Evolutionary conservation across 148 eudicot species (phyloP).

Genomic region (Euryodendron excelsum): DNA sequence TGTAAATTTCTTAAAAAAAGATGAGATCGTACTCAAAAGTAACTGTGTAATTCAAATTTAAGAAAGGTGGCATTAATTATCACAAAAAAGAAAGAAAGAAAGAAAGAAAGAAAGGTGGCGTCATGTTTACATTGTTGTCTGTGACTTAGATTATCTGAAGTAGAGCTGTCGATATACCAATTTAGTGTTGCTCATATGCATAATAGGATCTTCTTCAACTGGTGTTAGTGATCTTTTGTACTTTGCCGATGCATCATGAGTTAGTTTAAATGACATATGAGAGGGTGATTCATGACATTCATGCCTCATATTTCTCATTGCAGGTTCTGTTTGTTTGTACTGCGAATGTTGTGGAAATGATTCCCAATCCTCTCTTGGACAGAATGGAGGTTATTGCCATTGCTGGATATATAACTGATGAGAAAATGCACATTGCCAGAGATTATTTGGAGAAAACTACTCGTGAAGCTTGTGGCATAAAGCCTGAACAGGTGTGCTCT

Average conservation of each 20-base stretch:
- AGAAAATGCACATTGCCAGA: constrained; percentile 94
- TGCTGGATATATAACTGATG: constrained; percentile 93
- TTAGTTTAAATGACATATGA: not conserved
- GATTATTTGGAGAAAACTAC: constrained; percentile 90
- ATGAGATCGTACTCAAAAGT: not conserved
- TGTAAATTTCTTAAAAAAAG: not conserved
- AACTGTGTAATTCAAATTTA: not conserved
- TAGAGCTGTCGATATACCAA: not conserved
- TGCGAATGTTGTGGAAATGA: constrained; percentile 82
- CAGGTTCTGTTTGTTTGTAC: constrained; percentile 97
- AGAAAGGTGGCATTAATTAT: too few relatives aligned
- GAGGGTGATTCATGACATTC: not conserved
- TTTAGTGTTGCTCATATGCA: not conserved
- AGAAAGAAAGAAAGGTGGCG: too few relatives aligned
- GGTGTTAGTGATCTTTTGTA: not conserved
- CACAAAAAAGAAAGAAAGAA: too few relatives aligned
- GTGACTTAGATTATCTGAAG: too few relatives aligned
- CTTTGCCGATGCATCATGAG: not conserved
- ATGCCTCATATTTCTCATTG: constrained; percentile 21
- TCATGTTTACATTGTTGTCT: too few relatives aligned
- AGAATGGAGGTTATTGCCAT: constrained; percentile 90
- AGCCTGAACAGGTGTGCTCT: constrained; percentile 63
- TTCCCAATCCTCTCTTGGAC: constrained; percentile 87
- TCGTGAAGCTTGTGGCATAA: constrained; percentile 85
- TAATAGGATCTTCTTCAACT: not conserved